Evolutionary conservation across 352 stramenopile genomes (phyloP), one percentile per base, ranked within the genome.

Genomic region (Phytophthora pseudosyringae): DNA sequence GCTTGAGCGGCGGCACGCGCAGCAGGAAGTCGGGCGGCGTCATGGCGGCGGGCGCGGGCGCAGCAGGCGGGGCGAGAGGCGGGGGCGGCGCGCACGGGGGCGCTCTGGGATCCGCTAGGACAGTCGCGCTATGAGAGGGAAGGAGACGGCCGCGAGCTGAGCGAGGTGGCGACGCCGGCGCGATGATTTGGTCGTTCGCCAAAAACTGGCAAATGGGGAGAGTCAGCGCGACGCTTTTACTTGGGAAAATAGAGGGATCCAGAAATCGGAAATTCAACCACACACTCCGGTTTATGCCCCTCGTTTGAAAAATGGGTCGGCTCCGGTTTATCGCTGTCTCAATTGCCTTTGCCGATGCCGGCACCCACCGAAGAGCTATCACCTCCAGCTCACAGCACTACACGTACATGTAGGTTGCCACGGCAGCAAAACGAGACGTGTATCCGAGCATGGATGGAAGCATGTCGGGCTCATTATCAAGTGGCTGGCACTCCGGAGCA

Each of bases 1-100:
- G 53, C 59, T 86, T 86, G 47, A 88, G 80, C 59, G 80, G 80
- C 47, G 73, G 62, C 58, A 81, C 66, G 29, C 73, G 73, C 61
- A 81, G 40, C 13, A 81, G 47, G 51, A 81, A 81, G 28, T 81
- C 73, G 40, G 73, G 73, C 49, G 73, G 69, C 59, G 67, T 81
- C 69, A 78, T 78, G 38, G 16, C 32, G 49, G 21, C 4, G 8
- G 21, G 21, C 21, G 21, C 3, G 16, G 29, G 33, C n/a, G n/a
- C n/a, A n/a, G n/a, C n/a, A 16, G 44, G n/a, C 25, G 16, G 12
- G 46, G 18, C 8, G 32, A 16, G 8, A 55, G 31, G 16, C 9
- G 31, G n/a, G 7, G 32, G 2, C 16, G 31, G 31, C 47, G 32
- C 21, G 16, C 31, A 16, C 31, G 29, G 5, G 29, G 15, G 21